Percentiles rank a stretch among this genome's conserved stretches.
phyloP scores from a whole-genome alignment of 2,329 filamentous ascomycete species.

The Calycina herbarum region DNA sequence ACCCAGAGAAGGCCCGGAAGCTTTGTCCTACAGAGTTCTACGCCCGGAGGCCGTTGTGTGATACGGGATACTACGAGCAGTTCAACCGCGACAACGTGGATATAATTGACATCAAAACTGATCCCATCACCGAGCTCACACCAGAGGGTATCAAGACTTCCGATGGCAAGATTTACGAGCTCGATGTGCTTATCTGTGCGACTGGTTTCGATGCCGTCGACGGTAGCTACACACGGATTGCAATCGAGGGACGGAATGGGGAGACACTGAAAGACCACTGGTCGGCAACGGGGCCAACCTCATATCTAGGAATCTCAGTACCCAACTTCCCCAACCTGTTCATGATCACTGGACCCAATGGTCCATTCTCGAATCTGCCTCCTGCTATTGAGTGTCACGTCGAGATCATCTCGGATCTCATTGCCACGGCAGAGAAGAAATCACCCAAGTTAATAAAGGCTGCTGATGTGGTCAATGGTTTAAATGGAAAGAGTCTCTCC shows the following conservation, averaged over 20 bases:
- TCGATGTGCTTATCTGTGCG: slow-evolving; percentile 37
- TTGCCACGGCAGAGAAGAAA: neutral
- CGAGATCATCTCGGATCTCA: slow-evolving; percentile 31
- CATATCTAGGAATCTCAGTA: slow-evolving; percentile 43
- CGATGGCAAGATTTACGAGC: slow-evolving; percentile 30
- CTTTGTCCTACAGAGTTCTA: slow-evolving; percentile 30
- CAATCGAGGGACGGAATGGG: slow-evolving; percentile 35
- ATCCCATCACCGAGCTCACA: slow-evolving; percentile 33
- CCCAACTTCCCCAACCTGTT: slow-evolving; percentile 47
- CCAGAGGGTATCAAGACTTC: slow-evolving; percentile 31
- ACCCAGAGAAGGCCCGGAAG: slow-evolving; percentile 34
- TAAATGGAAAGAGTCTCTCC: neutral
- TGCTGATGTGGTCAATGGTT: neutral
- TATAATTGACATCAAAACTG: slow-evolving; percentile 33
- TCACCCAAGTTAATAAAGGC: too few species aligned
- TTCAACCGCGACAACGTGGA: slow-evolving; percentile 36
- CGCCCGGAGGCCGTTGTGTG: slow-evolving; percentile 30
- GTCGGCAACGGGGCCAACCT: slow-evolving; percentile 34
- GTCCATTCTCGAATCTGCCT: slow-evolving; percentile 42
- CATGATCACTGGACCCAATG: slow-evolving; percentile 42
- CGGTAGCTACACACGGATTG: slow-evolving; percentile 37
- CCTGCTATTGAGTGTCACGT: slow-evolving; percentile 40
- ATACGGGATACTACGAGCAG: slow-evolving; percentile 33
- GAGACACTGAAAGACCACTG: slow-evolving; percentile 38
- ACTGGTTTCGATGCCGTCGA: slow-evolving; percentile 45